Evolutionary conservation across 176 grass and related monocot species (phyloP).

Genomic region (Triticum urartu): DNA sequence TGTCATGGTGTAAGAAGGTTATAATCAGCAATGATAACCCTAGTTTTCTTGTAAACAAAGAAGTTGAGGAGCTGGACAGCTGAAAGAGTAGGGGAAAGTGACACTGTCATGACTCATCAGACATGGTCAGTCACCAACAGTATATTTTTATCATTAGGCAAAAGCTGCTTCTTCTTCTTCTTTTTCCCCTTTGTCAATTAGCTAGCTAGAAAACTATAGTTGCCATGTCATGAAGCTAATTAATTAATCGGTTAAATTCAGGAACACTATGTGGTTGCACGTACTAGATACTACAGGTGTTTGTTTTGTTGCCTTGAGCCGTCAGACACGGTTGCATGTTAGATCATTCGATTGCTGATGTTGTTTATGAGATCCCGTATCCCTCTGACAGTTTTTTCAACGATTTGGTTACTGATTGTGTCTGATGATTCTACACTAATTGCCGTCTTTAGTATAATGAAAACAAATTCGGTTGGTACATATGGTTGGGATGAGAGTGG

Average conservation of each 20-base stretch:
- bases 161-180: no score
- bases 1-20: neutral
- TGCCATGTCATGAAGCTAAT: neutral
- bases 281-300: neutral
- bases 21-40: neutral
- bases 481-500: no score
- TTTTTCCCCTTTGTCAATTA: neutral
- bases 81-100: neutral
- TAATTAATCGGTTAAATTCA: neutral
- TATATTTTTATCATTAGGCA: neutral
- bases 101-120: neutral
- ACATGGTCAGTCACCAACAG: neutral
- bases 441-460: no score
- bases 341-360: no score
- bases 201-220: neutral
- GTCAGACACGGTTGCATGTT: no score
- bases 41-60: neutral
- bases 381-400: no score
- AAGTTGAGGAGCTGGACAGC: neutral
- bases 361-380: no score
- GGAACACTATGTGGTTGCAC: neutral
- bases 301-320: neutral
- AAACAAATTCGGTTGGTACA: no score
- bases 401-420: no score
- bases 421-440: no score